phyloP scores from a whole-genome alignment of 306 rosid genomes.

The Sophora flavescens region DNA sequence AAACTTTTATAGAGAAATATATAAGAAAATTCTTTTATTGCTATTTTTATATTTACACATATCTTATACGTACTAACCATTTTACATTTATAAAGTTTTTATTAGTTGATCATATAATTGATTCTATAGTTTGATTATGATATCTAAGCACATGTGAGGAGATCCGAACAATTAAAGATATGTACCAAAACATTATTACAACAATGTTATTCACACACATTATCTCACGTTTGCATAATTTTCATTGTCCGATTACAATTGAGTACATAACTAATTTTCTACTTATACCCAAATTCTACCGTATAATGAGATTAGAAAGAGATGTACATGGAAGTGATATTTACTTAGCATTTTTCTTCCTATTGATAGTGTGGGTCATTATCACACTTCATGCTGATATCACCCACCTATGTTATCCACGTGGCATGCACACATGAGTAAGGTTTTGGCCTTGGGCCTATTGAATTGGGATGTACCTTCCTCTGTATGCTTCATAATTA shows the following conservation, averaged over 20 bases:
- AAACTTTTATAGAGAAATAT: background rate
- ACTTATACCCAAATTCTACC: too few species aligned
- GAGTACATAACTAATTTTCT: too few species aligned
- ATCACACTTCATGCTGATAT: slow-evolving; percentile 94
- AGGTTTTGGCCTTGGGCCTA: slow-evolving; percentile 70
- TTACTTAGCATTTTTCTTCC: slow-evolving; percentile 1
- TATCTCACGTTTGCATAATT: background rate
- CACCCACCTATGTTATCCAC: slow-evolving; percentile 67
- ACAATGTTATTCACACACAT: background rate
- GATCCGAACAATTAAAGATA: too few species aligned
- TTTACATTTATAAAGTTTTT: too few species aligned
- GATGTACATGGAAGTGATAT: too few species aligned
- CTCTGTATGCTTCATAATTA: slow-evolving; percentile 53
- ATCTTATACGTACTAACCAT: too few species aligned
- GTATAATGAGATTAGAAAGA: too few species aligned
- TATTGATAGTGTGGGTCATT: slow-evolving; percentile 55
- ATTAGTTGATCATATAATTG: too few species aligned
- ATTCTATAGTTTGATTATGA: background rate
- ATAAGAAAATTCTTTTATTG: background rate
- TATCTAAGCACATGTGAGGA: too few species aligned
- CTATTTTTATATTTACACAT: background rate
- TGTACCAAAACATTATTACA: too few species aligned
- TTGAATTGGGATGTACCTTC: slow-evolving; percentile 54
- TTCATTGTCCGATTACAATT: too few species aligned
- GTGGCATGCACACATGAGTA: slow-evolving; percentile 67